A percentile compares a stretch with the other conserved stretches of the same genome.
phyloP scores from a whole-genome alignment of 805 yeast species.

The Sungouiella thailandica region DNA sequence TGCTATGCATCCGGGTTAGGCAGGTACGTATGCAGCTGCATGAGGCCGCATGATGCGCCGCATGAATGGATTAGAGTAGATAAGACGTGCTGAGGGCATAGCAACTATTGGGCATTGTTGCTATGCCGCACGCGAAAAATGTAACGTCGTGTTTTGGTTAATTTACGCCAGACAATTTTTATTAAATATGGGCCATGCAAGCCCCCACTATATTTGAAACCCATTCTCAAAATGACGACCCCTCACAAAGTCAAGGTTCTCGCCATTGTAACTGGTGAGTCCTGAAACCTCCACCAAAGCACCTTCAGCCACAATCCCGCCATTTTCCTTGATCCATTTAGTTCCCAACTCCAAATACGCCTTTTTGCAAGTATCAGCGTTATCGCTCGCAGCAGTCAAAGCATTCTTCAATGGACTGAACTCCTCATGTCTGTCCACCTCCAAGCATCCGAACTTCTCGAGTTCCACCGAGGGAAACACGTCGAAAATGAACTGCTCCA shows the following conservation, averaged over 20 bases:
- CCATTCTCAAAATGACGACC: constrained; percentile 40
- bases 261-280: constrained; percentile 68
- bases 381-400: constrained; percentile 74
- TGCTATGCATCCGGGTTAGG: too few species aligned
- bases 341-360: constrained; percentile 66
- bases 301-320: constrained; percentile 52
- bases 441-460: constrained; percentile 79
- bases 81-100: too few species aligned
- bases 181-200: too few species aligned
- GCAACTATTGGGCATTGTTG: too few species aligned
- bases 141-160: too few species aligned
- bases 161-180: too few species aligned
- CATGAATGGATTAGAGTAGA: too few species aligned
- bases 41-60: too few species aligned
- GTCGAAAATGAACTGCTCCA: constrained; percentile 96
- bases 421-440: constrained; percentile 80
- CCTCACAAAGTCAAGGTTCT: constrained; percentile 54
- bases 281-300: constrained; percentile 74
- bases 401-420: constrained; percentile 94
- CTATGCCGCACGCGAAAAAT: too few species aligned
- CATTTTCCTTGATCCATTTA: constrained; percentile 65
- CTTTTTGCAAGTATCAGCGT: constrained; percentile 73
- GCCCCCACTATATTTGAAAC: constrained; percentile 21
- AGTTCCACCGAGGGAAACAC: constrained; percentile 79
- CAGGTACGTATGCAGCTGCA: too few species aligned